Evolutionary conservation across 2,329 filamentous ascomycete species (phyloP), one percentile per base, ranked within the genome.

Genomic region (Monilinia polystroma): DNA sequence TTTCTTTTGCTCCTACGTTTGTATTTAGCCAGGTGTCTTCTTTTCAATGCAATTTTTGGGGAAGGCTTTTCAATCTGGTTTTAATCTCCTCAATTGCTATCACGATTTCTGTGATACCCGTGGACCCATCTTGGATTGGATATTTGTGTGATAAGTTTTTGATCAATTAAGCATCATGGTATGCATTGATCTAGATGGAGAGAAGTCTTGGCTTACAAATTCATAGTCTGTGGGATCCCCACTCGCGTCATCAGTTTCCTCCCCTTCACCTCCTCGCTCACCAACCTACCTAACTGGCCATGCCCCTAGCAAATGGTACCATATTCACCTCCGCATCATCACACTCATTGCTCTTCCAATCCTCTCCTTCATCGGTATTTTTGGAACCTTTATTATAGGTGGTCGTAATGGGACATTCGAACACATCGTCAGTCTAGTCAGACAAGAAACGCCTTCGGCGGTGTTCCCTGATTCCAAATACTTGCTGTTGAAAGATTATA

Each of bases 321-420:
- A 60, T 20, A 38, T 66, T 23, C 70, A 66, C 1, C 54, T 69
- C 14, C 70, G 72, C 18, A 70, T 60, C 16, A 62, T 68, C 38
- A 62, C 70, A 14, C 63, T 73, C 12, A 47, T 70, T 14, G 5
- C 64, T 29, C 69, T 75, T 1, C 73, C 72, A 11, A 7, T 73
- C 8, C 63, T 75, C 20, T 72, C 70, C 2, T 35, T 73, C 2
- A 7, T 67, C 2, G 73, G 71, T 1, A 38, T 52, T 3, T 71
- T 66, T 32, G 67, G 66, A 23, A 73, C 72, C 20, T 68, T 59
- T 54, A 32, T 47, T 16, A 67, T 75, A 1, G 67, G 62, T 18
- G 35, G 26, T 10, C 26, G n/a, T 12, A 74, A 75, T 67, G 73
- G 72, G 1, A 70, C 68, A n/a, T 70, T 73, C 41, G 56, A 66